Evolutionary conservation across 2,329 filamentous ascomycete genomes (phyloP), one percentile per base, ranked within the genome.

Genomic region (Penicillium sp.): DNA sequence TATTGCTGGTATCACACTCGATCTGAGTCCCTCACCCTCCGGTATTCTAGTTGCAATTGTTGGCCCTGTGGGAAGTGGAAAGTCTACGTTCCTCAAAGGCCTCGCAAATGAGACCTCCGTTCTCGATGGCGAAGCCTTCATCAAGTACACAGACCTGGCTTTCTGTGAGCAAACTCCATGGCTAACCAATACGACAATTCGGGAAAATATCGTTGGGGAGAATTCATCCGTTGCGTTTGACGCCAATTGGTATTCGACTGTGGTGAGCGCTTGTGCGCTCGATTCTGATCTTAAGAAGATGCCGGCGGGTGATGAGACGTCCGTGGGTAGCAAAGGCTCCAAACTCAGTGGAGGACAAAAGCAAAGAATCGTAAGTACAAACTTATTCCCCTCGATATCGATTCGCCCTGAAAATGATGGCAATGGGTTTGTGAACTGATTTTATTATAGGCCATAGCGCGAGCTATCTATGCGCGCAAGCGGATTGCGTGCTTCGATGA

Each of bases 21-120:
- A 14, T 1, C 4, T 53, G 6, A 5, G 12, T 11, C 12, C 31
- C 11, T 47, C 45, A 1, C 37, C 43, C 8, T 28, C 66, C 59
- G 47, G 73, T 69, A 60, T 61, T 73, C 56, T 78, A 66, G 54
- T 74, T 73, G 60, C 44, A 3, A 63, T 80, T 26, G 67, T 78
- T 47, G 77, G 77, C 9, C 73, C 76, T n/a, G 74, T 79, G n/a
- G 78, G 75, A 5, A 75, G 74, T 56, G 78, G 78, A 3, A 81
- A 80, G 58, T 79, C 77, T 7, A 79, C 77, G 0, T 64, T 80
- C 10, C 64, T 74, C 10, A 70, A 70, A 50, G 61, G 62, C 5
- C 46, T 75, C 1, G 58, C 73, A 1, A 67, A 69, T 43, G 73
- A 75, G 38, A 64, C 66, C 3, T 49, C 57, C 1, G 17, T 64